Percentiles rank a stretch among this genome's conserved stretches.
These are phyloP conservation scores for Pseudocercospora pini-densiflorae DNA, from an alignment of 2,329 filamentous ascomycete species.

Conservation along the genomic window DNA sequence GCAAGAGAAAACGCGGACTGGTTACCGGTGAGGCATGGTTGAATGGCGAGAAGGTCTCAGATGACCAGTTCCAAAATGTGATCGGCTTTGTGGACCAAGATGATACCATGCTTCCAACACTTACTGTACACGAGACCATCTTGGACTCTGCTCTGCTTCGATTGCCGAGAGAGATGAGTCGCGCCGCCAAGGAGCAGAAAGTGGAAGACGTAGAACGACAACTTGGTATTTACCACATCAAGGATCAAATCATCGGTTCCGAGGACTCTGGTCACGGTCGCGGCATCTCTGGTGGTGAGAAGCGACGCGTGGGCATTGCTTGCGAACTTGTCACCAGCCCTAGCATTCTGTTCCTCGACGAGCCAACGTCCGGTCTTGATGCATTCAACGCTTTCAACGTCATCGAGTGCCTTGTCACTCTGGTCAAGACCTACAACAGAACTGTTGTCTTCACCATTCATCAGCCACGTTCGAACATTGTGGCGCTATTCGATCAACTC, in stretches of 20 bases:
- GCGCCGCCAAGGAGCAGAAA: slow-evolving; percentile 83
- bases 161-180: slow-evolving; percentile 90
- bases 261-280: slow-evolving; percentile 93
- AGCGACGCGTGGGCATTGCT: slow-evolving; percentile 92
- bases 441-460: slow-evolving; percentile 99
- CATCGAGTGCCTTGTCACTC: slow-evolving; percentile 89
- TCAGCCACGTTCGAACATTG: slow-evolving; percentile 96
- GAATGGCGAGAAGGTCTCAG: slow-evolving; percentile 87
- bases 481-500: slow-evolving; percentile 94
- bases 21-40: slow-evolving; percentile 84
- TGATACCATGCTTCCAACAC: slow-evolving; percentile 91
- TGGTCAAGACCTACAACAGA: slow-evolving; percentile 95
- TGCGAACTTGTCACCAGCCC: slow-evolving; percentile 98
- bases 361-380: slow-evolving; percentile 94
- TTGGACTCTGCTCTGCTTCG: slow-evolving; percentile 89
- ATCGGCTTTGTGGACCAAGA: slow-evolving; percentile 98
- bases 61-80: slow-evolving; percentile 85
- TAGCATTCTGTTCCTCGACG: slow-evolving; percentile 95
- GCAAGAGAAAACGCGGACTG: slow-evolving; percentile 91
- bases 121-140: slow-evolving; percentile 98
- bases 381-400: slow-evolving; percentile 99
- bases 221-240: slow-evolving; percentile 91
- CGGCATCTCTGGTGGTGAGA: slow-evolving; percentile 96
- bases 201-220: slow-evolving; percentile 95
- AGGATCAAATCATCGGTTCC: slow-evolving; percentile 92